Percentiles rank a stretch among this genome's conserved stretches.
These are phyloP conservation scores for Globisporangium rhizosaccharum DNA, from an alignment of 352 stramenopile genomes.

Conservation along the genomic window DNA sequence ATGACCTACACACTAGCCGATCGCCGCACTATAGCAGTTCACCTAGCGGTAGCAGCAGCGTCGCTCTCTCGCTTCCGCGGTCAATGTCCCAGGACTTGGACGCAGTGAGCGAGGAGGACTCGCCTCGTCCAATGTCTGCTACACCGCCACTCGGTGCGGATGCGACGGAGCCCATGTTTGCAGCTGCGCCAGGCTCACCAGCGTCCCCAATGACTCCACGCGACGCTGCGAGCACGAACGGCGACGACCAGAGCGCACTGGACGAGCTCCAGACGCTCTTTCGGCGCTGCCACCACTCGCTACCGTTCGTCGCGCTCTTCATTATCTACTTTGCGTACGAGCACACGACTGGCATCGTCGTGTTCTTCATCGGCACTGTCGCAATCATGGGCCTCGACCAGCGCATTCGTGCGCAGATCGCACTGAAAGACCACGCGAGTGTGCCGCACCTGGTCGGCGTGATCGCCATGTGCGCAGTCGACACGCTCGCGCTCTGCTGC, in stretches of 20 bases:
- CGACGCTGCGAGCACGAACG: slow-evolving; percentile 10
- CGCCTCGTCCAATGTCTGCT: too few species aligned
- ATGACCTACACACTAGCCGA: too few species aligned
- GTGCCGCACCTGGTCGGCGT: slow-evolving; percentile 43
- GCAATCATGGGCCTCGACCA: slow-evolving; percentile 72
- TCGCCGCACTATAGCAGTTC: too few species aligned
- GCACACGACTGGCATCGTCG: slow-evolving; percentile 61
- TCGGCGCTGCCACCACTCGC: slow-evolving; percentile 60
- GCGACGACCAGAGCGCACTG: slow-evolving; percentile 43
- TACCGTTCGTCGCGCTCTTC: slow-evolving; percentile 69
- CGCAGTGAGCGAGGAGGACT: too few species aligned
- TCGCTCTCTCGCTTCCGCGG: too few species aligned
- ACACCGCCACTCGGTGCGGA: not conserved
- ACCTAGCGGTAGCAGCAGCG: too few species aligned
- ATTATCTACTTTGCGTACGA: slow-evolving; percentile 77
- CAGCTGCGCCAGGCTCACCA: not conserved
- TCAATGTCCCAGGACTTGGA: too few species aligned
- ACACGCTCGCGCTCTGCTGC: slow-evolving; percentile 55
- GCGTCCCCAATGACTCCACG: not conserved
- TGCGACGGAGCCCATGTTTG: not conserved
- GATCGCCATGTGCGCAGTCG: slow-evolving; percentile 43
- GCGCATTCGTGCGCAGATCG: slow-evolving; percentile 55
- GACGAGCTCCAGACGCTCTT: slow-evolving; percentile 64
- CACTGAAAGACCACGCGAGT: slow-evolving; percentile 72
- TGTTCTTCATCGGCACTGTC: slow-evolving; percentile 59